phyloP scores from a whole-genome alignment of 2,329 filamentous ascomycete species.

The Rutstroemia sp. region DNA sequence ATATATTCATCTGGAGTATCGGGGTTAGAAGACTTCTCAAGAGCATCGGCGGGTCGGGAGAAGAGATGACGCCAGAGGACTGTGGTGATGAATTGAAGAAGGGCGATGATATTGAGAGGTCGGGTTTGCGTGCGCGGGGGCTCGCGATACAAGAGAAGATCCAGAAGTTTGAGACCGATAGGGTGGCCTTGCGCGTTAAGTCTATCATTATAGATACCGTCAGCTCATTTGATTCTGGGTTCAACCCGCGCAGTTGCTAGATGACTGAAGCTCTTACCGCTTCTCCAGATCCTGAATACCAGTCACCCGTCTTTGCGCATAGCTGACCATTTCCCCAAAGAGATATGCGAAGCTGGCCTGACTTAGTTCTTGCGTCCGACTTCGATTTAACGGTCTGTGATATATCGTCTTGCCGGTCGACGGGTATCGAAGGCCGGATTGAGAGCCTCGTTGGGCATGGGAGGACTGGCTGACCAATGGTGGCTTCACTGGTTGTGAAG shows the following conservation, averaged over 20 bases:
- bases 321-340: constrained; percentile 93
- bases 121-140: constrained; percentile 62
- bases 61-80: constrained; percentile 91
- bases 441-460: constrained; percentile 23
- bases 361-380: constrained; percentile 80
- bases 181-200: constrained; percentile 89
- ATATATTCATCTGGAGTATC: constrained; percentile 93
- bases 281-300: constrained; percentile 92
- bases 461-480: constrained; percentile 19
- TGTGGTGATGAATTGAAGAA: constrained; percentile 93
- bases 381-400: constrained; percentile 87
- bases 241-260: neutral
- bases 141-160: constrained; percentile 85
- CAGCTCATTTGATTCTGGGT: neutral
- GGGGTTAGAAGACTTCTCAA: constrained; percentile 79
- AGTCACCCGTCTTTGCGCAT: constrained; percentile 83
- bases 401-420: constrained; percentile 97
- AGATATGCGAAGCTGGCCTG: constrained; percentile 92
- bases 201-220: constrained; percentile 37
- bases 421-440: constrained; percentile 72
- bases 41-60: constrained; percentile 78
- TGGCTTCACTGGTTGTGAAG: constrained; percentile 27
- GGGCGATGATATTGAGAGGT: constrained; percentile 79
- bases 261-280: constrained; percentile 46
- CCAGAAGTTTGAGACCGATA: constrained; percentile 87